Evolutionary conservation across 1,139 yeast genomes (phyloP).

Genomic region (Casaregolazyma suthepensis): DNA sequence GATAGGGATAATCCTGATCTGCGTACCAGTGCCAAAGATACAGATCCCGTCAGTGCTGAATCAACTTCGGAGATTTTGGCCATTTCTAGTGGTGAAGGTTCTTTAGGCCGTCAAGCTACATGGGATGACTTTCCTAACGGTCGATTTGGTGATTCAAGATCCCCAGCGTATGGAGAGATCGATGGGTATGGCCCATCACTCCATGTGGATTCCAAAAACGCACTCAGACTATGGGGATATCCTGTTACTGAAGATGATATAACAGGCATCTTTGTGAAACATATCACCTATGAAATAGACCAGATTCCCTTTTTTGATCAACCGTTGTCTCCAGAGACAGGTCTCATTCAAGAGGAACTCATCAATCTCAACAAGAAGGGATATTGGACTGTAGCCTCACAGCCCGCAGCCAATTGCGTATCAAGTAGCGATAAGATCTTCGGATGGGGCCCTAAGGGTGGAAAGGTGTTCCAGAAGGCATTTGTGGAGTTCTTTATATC

Average conservation of each 20-base stretch:
- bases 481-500: slow-evolving; percentile 84
- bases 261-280: slow-evolving; percentile 61
- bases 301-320: slow-evolving; percentile 90
- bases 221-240: slow-evolving; percentile 74
- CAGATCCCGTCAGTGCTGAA: slow-evolving; percentile 32
- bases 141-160: slow-evolving; percentile 92
- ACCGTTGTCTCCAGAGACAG: slow-evolving; percentile 82
- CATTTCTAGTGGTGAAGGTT: slow-evolving; percentile 79
- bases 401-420: slow-evolving; percentile 81
- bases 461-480: slow-evolving; percentile 87
- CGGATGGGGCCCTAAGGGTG: slow-evolving; percentile 95
- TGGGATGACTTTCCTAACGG: slow-evolving; percentile 99
- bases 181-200: slow-evolving; percentile 84
- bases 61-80: slow-evolving; percentile 51
- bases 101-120: slow-evolving; percentile 83
- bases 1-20: slow-evolving; percentile 11
- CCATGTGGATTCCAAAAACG: slow-evolving; percentile 65
- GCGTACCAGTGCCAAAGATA: slow-evolving; percentile 10
- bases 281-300: slow-evolving; percentile 68
- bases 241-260: slow-evolving; percentile 65
- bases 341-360: slow-evolving; percentile 84
- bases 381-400: slow-evolving; percentile 87
- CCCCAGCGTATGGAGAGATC: slow-evolving; percentile 95
- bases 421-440: slow-evolving; percentile 75
- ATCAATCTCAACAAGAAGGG: slow-evolving; percentile 69